Evolutionary conservation across 495 filamentous ascomycete species (phyloP).

Genomic region (Chaetomium tenue): DNA sequence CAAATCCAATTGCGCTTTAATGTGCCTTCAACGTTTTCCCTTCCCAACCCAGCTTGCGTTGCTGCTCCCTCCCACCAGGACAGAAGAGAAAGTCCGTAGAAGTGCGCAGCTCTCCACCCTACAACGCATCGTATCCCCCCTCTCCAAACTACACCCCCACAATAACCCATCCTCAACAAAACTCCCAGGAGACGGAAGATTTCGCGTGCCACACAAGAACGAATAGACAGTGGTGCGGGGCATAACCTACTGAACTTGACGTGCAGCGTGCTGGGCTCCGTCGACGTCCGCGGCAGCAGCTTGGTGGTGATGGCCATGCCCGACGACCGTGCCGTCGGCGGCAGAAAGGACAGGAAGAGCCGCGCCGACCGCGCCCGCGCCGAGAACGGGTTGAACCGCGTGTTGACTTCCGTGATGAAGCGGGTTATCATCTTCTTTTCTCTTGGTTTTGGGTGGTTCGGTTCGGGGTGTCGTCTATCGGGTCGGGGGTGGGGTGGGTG

Average conservation of each 20-base stretch:
- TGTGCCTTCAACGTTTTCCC: no score
- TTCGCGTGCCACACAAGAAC: no score
- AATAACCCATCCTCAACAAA: no score
- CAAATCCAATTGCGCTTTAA: no score
- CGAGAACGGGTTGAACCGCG: conserved; percentile 90
- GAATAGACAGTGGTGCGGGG: background rate
- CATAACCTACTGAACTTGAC: conserved; percentile 77
- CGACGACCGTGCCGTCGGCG: conserved; percentile 65
- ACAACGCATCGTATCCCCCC: no score
- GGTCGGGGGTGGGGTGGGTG: background rate
- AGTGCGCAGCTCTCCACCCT: no score
- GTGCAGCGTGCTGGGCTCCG: conserved; percentile 59
- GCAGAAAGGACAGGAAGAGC: conserved; percentile 83
- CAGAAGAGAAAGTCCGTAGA: no score
- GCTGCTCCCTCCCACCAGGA: no score
- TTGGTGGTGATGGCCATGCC: conserved; percentile 76
- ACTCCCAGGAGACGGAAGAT: no score
- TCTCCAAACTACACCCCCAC: no score
- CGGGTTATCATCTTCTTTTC: conserved; percentile 72
- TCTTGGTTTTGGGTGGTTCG: background rate
- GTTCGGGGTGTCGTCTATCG: background rate
- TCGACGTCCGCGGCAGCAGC: conserved; percentile 66
- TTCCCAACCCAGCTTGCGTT: no score
- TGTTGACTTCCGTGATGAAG: conserved; percentile 78
- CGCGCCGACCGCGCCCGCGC: conserved; percentile 72